phyloP scores from a whole-genome alignment of 2,329 filamentous ascomycete species.

The Daldinia eschscholtzii region DNA sequence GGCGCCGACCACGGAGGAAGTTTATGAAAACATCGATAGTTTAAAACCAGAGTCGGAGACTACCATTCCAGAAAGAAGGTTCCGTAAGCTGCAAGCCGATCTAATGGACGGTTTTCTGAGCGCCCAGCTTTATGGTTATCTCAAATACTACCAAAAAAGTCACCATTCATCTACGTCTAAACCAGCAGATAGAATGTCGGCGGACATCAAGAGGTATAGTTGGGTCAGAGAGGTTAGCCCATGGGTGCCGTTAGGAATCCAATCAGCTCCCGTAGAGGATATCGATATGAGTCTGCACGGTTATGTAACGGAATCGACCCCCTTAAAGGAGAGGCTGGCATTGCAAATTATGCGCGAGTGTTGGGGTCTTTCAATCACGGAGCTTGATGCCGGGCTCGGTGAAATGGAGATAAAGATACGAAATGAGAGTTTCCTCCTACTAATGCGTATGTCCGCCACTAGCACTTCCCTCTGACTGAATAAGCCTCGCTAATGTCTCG shows the following conservation, averaged over 20 bases:
- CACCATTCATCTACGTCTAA: not conserved
- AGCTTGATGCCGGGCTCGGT: conserved; percentile 60
- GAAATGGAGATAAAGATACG: conserved; percentile 56
- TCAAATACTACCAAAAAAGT: conserved; percentile 34
- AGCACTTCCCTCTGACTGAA: not conserved
- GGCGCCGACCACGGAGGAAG: conserved; percentile 53
- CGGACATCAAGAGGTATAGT: conserved; percentile 25
- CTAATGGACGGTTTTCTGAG: conserved; percentile 62
- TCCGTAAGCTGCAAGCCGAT: conserved; percentile 55
- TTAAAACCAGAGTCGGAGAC: conserved; percentile 59
- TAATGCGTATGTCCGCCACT: conserved; percentile 58
- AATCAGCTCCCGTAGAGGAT: conserved; percentile 31
- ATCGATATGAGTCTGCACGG: conserved; percentile 46
- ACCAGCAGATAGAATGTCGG: conserved; percentile 1
- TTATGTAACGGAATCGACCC: conserved; percentile 48
- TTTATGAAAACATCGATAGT: conserved; percentile 62
- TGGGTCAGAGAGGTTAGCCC: conserved; percentile 60
- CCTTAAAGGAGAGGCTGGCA: conserved; percentile 58
- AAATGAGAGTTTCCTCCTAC: conserved; percentile 58
- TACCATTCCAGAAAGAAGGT: conserved; percentile 57
- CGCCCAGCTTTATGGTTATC: conserved; percentile 61
- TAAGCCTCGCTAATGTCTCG: conserved; percentile 23
- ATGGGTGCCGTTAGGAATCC: conserved; percentile 57
- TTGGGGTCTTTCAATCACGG: conserved; percentile 65
- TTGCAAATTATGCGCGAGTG: conserved; percentile 61